Base-by-base conservation (phyloP, 257 asterid genomes). In the Cruciata laevipes region DNA sequence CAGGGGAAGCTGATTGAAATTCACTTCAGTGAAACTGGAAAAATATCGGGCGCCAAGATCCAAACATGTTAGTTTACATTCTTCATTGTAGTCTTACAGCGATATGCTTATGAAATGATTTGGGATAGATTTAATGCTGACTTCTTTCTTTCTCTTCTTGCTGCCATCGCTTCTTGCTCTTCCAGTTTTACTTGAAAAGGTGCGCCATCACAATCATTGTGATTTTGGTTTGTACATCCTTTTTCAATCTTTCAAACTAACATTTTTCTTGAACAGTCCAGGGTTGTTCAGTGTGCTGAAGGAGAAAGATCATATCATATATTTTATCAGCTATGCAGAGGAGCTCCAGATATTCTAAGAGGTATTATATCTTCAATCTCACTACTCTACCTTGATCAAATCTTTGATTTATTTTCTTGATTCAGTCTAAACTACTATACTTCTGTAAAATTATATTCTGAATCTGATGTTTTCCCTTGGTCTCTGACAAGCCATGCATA, bases 301-400 rank as follows among this genome's bases (percentile, higher is more conserved):
- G 96, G 99, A 76, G 99, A 94, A 84, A 82, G 99, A 83, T 88
- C 99, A n/a, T 94, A 94, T 79, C 99, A 94, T 81, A 88, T 94
- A 63, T 94, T 94, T 77, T 94, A 94, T 83, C 96, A 94, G 78
- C 96, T 94, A 52, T 94, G 99, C 74, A 89, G 91, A 31, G 99
- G 99, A 76, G 99, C 99, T 83, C 95, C 99, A 66, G 80, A 83
- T 55, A 71, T 61, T 75, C 95, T 94, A 73, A 83, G 89, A 87
- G 96, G 99, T 94, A 72, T 63, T 42, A 69, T 66, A 51, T 25
- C 63, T 25, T 59, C 6, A 14, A 1, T 25, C 27, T 64, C 55
- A 65, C 24, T 71, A 23, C 67, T 27, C 32, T 55, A 44, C 33
- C 76, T 61, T 14, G 17, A 25, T 53, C 51, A 21, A 32, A 32